Base-by-base conservation (phyloP, 108 stramenopile genomes). In the Asterionellopsis glacialis region DNA sequence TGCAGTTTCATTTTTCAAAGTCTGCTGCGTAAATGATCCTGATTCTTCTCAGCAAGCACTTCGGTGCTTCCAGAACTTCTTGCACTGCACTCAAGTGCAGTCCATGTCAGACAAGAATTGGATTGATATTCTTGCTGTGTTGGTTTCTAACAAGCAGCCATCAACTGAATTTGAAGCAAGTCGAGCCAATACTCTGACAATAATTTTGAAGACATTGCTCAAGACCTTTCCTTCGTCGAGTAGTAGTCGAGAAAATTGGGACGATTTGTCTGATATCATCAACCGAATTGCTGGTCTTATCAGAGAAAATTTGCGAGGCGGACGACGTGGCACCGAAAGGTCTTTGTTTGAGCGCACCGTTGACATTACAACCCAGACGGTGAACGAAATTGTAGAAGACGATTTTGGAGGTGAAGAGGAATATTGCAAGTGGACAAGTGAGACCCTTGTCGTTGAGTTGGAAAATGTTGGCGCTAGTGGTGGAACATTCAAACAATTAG, bases 361-460 rank as follows among this genome's bases (percentile, higher is more conserved):
- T 14, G 78, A 87, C 27, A 82, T 73, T 27, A 75, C 87, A 12
- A 85, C 90, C 3, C 74, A 82, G 39, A 51, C 85, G 41, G 66
- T 77, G 27, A 83, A 81, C 49, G 73, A 85, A 7, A 69, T 91
- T 77, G 61, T 74, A 40, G 69, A 80, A 12, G 64, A 59, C 44
- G 68, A 69, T 49, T 76, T 82, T 70, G 67, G 50, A 19, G 70
- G 79, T 41, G 82, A 74, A 44, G 64, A 60, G 64, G 79, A 68
- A 56, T 82, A 64, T 60, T 64, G 90, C 49, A 65, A 69, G 16
- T 91, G 86, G 86, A 86, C 82, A 14, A 81, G 84, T 51, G 90
- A 85, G 47, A 85, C 84, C 5, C 72, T 91, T 26, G 33, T 79
- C 9, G 51, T 57, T 45, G 80, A 82, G 48, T 61, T 91, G 44